phyloP scores from a whole-genome alignment of 1,284 basidiomycete species.

The Cystobasidium sp. region DNA sequence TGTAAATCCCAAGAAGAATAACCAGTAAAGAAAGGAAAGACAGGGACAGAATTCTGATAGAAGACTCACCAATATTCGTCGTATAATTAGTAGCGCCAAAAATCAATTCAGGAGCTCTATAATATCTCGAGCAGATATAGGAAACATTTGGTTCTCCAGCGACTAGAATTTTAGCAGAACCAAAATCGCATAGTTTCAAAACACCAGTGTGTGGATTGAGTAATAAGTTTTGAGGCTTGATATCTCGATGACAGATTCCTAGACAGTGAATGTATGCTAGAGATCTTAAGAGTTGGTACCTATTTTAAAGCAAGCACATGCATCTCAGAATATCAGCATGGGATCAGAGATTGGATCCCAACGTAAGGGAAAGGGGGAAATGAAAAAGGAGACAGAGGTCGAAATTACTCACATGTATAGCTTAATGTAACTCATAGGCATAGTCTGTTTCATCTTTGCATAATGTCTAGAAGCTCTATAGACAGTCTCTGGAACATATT shows the following conservation, averaged over 20 bases:
- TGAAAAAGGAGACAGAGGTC: no score
- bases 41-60: no score
- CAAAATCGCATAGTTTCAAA: constrained; percentile 98
- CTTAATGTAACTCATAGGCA: constrained; percentile 99
- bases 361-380: constrained; percentile 4
- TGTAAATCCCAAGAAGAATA: no score
- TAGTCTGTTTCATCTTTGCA: constrained; percentile 98
- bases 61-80: constrained; percentile 99
- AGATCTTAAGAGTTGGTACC: constrained; percentile 91
- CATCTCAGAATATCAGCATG: constrained; percentile 94
- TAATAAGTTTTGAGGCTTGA: constrained; percentile 98
- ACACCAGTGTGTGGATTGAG: constrained; percentile 95
- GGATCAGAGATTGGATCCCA: constrained; percentile 66
- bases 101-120: constrained; percentile 98
- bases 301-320: constrained; percentile 68
- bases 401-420: constrained; percentile 58
- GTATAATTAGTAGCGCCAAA: constrained; percentile 99
- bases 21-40: no score
- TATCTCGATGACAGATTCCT: constrained; percentile 83
- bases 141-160: constrained; percentile 98
- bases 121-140: constrained; percentile 99
- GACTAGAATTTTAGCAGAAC: constrained; percentile 96
- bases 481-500: constrained; percentile 99
- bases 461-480: constrained; percentile 98
- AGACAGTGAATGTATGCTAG: constrained; percentile 98